These are phyloP conservation scores for Macrocybe gigantea DNA, from an alignment of 768 basidiomycete genomes.

Conservation along the genomic window DNA sequence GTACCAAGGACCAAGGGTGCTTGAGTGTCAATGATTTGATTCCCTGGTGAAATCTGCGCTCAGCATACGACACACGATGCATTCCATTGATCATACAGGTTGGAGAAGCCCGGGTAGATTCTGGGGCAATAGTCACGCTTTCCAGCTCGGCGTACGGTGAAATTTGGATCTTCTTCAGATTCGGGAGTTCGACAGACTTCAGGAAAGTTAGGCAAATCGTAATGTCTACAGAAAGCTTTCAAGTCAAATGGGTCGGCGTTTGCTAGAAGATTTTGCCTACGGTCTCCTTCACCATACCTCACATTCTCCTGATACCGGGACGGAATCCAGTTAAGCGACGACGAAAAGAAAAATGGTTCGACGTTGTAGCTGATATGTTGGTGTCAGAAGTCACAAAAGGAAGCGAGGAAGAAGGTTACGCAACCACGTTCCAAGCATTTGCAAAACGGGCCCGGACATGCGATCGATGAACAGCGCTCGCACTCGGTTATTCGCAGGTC, in stretches of 20 bases:
- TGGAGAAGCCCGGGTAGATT: no score
- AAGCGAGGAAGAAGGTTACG: slow-evolving; percentile 51
- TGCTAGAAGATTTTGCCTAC: slow-evolving; percentile 25
- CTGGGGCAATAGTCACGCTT: background rate
- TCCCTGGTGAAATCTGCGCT: slow-evolving; percentile 9
- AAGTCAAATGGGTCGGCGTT: background rate
- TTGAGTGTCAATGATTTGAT: slow-evolving; percentile 33
- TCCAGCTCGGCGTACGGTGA: no score
- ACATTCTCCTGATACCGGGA: slow-evolving; percentile 55
- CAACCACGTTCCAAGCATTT: slow-evolving; percentile 59
- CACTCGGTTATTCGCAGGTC: slow-evolving; percentile 32
- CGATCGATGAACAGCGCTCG: slow-evolving; percentile 48
- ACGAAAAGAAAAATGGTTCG: slow-evolving; percentile 66
- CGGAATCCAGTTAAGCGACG: slow-evolving; percentile 63
- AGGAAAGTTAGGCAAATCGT: slow-evolving; percentile 54
- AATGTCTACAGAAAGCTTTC: slow-evolving; percentile 34
- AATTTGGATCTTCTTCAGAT: no score
- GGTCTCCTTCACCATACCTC: slow-evolving; percentile 36
- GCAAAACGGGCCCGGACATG: slow-evolving; percentile 44
- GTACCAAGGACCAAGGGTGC: slow-evolving; percentile 22
- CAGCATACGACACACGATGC: background rate
- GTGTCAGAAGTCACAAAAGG: slow-evolving; percentile 48
- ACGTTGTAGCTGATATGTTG: slow-evolving; percentile 39
- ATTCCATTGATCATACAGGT: background rate
- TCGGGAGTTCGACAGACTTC: slow-evolving; percentile 29